phyloP scores from a whole-genome alignment of 805 yeast species.

The Yarrowia yakushimensis region DNA sequence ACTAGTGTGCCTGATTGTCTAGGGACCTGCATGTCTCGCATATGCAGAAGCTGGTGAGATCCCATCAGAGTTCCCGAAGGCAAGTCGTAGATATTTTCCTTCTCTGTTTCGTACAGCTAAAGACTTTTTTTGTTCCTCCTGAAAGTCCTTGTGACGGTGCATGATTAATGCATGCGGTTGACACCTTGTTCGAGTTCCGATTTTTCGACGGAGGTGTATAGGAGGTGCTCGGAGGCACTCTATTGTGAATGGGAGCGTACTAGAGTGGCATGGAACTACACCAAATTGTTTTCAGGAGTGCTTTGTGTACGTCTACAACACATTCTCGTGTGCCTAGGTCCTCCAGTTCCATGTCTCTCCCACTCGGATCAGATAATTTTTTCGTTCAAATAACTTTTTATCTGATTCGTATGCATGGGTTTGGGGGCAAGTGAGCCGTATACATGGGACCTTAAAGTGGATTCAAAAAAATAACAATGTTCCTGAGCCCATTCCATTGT shows the following conservation, averaged over 20 bases:
- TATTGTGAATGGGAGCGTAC: too few relatives aligned
- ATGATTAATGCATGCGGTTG: not conserved
- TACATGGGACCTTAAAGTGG: not conserved
- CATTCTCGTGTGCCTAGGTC: too few relatives aligned
- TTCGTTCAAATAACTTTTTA: not conserved
- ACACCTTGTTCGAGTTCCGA: not conserved
- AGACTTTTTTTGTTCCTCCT: not conserved
- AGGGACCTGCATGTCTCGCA: not conserved
- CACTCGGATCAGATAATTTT: slow-evolving; percentile 10
- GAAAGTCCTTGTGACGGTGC: not conserved
- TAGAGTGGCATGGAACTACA: too few relatives aligned
- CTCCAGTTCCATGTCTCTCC: not conserved
- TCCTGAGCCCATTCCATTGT: too few relatives aligned
- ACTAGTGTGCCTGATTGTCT: not conserved
- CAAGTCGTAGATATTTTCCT: not conserved
- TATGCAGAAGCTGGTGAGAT: not conserved
- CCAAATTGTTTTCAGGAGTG: too few relatives aligned
- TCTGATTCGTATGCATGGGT: slow-evolving; percentile 21
- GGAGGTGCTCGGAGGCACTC: too few relatives aligned
- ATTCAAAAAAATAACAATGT: not conserved
- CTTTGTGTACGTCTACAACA: too few relatives aligned
- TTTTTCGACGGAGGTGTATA: too few relatives aligned
- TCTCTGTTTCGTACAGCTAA: not conserved
- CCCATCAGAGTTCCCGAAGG: not conserved
- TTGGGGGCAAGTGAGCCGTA: slow-evolving; percentile 18